Base-by-base conservation (phyloP, 768 basidiomycete genomes). In the Pleurotus pulmonarius region DNA sequence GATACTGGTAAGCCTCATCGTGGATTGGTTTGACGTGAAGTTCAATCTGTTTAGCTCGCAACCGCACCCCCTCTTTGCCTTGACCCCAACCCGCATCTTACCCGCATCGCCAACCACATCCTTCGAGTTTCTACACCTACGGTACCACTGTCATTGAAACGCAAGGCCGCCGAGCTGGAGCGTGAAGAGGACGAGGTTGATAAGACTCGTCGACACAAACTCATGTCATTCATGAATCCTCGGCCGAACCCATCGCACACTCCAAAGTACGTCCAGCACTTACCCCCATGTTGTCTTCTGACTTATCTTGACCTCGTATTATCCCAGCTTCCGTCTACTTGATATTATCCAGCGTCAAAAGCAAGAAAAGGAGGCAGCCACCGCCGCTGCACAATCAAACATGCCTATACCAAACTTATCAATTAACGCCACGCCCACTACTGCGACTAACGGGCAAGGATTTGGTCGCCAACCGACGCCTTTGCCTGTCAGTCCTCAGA, bases 171-270 rank as follows among this genome's bases (percentile, higher is more conserved):
- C 4, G 82, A 78, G 3, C 70, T 85, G 63, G 87, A 89, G 40
- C 82, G 83, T 5, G 90, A 90, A 61, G 87, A 89, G 56, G 87
- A 90, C 55, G 90, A 90, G 59, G 79, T 81, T 3, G 87, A 90
- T 61, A 89, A 83, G 67, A 84, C 82, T 25, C 82, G 87, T 46
- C 80, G 86, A 49, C 74, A 79, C 18, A 90, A 90, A 76, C 82
- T 94, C 55, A 80, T 89, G 74, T 81, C 88, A 55, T 90, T 86
- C 72, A 90, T 90, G 89, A 83, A 83, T 51, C 88, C 89, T 8
- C 73, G 75, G 43, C 69, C 78, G 60, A 73, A 71, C 58, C 70
- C 82, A 65, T 63, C 74, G 61, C 72, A 79, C 56, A 70, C 73
- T 15, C 80, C 85, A 47, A 83, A 69, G 85, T 87, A 71, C 51